Conservation (phyloP, 2,329 filamentous ascomycete species). For the Graphiopsis chlorocephala region DNA sequence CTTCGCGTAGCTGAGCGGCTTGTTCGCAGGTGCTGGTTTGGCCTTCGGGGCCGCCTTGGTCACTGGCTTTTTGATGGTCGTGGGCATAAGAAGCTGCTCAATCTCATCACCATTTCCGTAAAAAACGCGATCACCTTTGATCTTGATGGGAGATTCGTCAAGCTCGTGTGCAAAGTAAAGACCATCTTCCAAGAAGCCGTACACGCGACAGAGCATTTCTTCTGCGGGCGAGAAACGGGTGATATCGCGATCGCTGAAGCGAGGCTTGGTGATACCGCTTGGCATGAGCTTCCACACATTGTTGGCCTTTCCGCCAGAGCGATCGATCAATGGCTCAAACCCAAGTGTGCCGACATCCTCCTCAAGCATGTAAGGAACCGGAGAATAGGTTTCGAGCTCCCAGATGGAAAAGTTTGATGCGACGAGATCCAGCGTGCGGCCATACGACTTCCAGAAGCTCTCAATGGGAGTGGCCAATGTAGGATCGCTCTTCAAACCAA, state of each 20-base stretch:
- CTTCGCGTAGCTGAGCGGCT: slow-evolving; percentile 33
- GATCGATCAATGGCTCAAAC: slow-evolving; percentile 57
- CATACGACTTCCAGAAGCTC: slow-evolving; percentile 65
- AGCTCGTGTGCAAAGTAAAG: slow-evolving; percentile 55
- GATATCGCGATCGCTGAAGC: slow-evolving; percentile 49
- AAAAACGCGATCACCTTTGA: slow-evolving; percentile 26
- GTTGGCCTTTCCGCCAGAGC: slow-evolving; percentile 38
- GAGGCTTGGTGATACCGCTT: slow-evolving; percentile 48
- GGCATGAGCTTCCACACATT: slow-evolving; percentile 52
- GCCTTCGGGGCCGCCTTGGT: background rate
- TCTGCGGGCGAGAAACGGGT: slow-evolving; percentile 56
- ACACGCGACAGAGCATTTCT: slow-evolving; percentile 66
- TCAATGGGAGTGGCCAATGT: slow-evolving; percentile 57
- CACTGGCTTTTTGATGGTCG: slow-evolving; percentile 43
- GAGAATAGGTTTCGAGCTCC: slow-evolving; percentile 45
- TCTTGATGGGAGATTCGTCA: slow-evolving; percentile 32
- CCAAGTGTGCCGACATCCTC: slow-evolving; percentile 67
- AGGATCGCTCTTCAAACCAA: slow-evolving; percentile 54
- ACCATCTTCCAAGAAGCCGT: slow-evolving; percentile 61
- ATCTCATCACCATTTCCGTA: slow-evolving; percentile 23
- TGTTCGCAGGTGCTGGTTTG: slow-evolving; percentile 19
- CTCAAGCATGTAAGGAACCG: slow-evolving; percentile 62
- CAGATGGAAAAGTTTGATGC: slow-evolving; percentile 57
- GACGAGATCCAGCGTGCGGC: slow-evolving; percentile 59
- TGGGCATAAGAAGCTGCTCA: slow-evolving; percentile 25